These are phyloP conservation scores for Hygrocybe coccinea DNA, from an alignment of 768 basidiomycete genomes.

Conservation along the genomic window DNA sequence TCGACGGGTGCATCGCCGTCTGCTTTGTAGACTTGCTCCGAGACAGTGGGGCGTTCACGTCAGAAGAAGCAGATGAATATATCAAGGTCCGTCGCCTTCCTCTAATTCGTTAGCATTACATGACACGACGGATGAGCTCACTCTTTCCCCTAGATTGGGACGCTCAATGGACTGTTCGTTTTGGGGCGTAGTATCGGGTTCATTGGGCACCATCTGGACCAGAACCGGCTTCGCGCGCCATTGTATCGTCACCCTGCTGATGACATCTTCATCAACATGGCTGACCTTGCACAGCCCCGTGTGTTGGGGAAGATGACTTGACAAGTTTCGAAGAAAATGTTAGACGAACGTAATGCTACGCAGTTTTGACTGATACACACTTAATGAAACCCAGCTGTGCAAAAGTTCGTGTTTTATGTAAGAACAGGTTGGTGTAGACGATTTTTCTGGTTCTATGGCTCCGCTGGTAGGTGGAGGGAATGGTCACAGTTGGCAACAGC, in stretches of 20 bases:
- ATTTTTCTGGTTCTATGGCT: no score
- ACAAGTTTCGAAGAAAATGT: no score
- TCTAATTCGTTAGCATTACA: no score
- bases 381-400: no score
- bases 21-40: constrained; percentile 94
- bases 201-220: constrained; percentile 94
- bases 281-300: constrained; percentile 75
- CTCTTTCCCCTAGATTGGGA: constrained; percentile 55
- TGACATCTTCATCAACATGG: constrained; percentile 95
- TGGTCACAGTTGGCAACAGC: no score
- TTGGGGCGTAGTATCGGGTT: constrained; percentile 97
- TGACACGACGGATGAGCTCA: no score
- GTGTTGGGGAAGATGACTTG: constrained; percentile 53
- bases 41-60: constrained; percentile 89
- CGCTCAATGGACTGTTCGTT: constrained; percentile 94
- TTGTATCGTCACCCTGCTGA: constrained; percentile 94
- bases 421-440: no score
- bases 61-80: constrained; percentile 96
- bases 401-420: no score
- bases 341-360: no score
- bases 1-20: constrained; percentile 92
- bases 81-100: constrained; percentile 52
- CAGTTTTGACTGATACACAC: no score
- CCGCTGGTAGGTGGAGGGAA: no score
- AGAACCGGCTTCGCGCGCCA: constrained; percentile 89